These are phyloP conservation scores for Daldinia childiae DNA, from an alignment of 495 filamentous ascomycete species.

Conservation along the genomic window DNA sequence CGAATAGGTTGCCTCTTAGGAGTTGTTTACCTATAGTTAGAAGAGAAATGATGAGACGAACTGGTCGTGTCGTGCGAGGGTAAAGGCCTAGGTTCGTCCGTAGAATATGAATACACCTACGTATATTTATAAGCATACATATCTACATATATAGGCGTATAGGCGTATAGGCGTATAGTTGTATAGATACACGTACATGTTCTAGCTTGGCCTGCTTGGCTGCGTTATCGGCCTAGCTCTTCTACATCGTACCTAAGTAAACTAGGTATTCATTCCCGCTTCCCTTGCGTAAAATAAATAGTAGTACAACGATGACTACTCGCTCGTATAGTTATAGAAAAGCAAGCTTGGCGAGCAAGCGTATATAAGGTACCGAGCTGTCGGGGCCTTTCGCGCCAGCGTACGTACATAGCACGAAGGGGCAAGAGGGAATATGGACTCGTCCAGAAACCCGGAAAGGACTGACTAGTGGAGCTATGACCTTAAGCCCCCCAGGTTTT, in stretches of 20 bases:
- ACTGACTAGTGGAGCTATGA: slow-evolving; percentile 14
- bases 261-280: neutral
- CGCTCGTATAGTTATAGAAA: neutral
- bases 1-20: neutral
- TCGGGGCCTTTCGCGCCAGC: slow-evolving; percentile 7
- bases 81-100: neutral
- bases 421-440: slow-evolving; percentile 2
- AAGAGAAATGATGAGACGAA: slow-evolving; percentile 7
- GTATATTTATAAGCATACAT: neutral
- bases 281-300: slow-evolving; percentile 14
- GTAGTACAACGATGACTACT: neutral
- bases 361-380: slow-evolving; percentile 15
- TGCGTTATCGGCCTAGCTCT: neutral
- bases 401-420: neutral
- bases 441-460: slow-evolving; percentile 33
- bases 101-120: neutral
- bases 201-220: neutral
- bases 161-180: too few relatives aligned
- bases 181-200: neutral
- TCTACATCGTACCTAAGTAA: neutral
- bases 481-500: slow-evolving; percentile 32
- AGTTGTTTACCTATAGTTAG: neutral
- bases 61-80: neutral
- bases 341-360: slow-evolving; percentile 17
- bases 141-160: neutral